Evolutionary conservation across 208 protist genomes (phyloP).

Genomic region (Crithidia fasciculata): DNA sequence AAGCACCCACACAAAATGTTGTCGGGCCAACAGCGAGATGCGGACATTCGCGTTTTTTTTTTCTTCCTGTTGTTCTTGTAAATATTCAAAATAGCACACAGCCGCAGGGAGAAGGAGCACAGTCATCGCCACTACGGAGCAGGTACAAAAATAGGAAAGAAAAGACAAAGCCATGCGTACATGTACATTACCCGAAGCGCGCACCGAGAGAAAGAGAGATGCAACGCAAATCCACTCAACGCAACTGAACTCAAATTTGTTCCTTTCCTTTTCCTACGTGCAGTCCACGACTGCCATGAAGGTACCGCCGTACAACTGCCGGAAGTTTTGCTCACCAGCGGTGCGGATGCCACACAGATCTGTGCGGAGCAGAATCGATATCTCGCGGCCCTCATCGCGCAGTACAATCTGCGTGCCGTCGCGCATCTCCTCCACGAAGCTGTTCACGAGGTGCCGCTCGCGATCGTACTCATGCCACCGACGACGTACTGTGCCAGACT

Average conservation of each 20-base stretch:
- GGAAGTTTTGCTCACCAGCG: slow-evolving; percentile 54
- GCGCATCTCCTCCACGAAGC: slow-evolving; percentile 51
- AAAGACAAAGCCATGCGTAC: too few relatives aligned
- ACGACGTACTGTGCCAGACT: not conserved
- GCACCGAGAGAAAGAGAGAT: too few relatives aligned
- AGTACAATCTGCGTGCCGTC: slow-evolving; percentile 52
- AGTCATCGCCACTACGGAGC: too few relatives aligned
- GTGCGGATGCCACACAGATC: slow-evolving; percentile 66
- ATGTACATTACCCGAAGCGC: too few relatives aligned
- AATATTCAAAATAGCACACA: too few relatives aligned
- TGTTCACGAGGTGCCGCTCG: slow-evolving; percentile 27
- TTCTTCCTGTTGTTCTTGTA: too few relatives aligned
- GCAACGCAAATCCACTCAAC: not conserved
- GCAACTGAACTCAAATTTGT: not conserved
- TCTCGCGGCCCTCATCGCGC: slow-evolving; percentile 34
- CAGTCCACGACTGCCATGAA: slow-evolving; percentile 75
- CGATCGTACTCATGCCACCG: slow-evolving; percentile 69
- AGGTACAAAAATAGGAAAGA: too few relatives aligned
- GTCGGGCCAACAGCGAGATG: too few relatives aligned
- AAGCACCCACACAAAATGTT: too few relatives aligned
- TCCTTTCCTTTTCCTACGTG: slow-evolving; percentile 28
- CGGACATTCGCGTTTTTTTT: too few relatives aligned
- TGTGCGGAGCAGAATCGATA: slow-evolving; percentile 61
- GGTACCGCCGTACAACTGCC: slow-evolving; percentile 66
- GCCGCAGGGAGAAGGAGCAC: too few relatives aligned